phyloP scores from a whole-genome alignment of 2,329 filamentous ascomycete genomes.

The Pestalotiopsis sp. region DNA sequence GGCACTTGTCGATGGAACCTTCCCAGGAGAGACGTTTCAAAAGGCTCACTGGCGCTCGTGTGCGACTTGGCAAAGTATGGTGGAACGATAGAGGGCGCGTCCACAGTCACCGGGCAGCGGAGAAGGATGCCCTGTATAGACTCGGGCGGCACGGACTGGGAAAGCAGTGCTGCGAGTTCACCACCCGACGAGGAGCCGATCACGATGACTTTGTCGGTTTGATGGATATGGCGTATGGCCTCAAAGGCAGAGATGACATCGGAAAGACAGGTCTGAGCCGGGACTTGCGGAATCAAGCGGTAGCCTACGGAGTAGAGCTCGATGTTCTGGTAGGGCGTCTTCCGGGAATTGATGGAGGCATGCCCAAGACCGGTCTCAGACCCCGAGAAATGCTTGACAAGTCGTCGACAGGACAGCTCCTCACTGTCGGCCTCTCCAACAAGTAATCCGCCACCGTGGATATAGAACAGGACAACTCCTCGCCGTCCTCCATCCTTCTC shows the following conservation, averaged over 20 bases:
- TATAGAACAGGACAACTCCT: conserved; percentile 41
- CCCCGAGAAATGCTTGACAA: conserved; percentile 33
- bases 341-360: neutral
- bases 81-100: conserved; percentile 44
- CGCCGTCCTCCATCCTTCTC: neutral
- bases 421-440: conserved; percentile 53
- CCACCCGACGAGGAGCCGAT: conserved; percentile 51
- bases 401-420: conserved; percentile 47
- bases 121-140: conserved; percentile 44
- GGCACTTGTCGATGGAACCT: conserved; percentile 36
- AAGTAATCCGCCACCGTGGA: conserved; percentile 49
- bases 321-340: conserved; percentile 14
- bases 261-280: conserved; percentile 40
- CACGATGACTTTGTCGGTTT: conserved; percentile 32
- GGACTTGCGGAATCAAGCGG: conserved; percentile 43
- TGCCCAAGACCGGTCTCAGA: neutral
- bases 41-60: conserved; percentile 40
- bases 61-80: conserved; percentile 36
- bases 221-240: conserved; percentile 21
- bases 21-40: conserved; percentile 37
- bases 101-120: conserved; percentile 51
- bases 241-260: conserved; percentile 44
- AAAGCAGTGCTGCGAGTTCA: conserved; percentile 47
- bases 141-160: conserved; percentile 31
- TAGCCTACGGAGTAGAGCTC: conserved; percentile 49